Evolutionary conservation across 352 stramenopile genomes (phyloP).

Genomic region (Chrysophaeum taylorii): DNA sequence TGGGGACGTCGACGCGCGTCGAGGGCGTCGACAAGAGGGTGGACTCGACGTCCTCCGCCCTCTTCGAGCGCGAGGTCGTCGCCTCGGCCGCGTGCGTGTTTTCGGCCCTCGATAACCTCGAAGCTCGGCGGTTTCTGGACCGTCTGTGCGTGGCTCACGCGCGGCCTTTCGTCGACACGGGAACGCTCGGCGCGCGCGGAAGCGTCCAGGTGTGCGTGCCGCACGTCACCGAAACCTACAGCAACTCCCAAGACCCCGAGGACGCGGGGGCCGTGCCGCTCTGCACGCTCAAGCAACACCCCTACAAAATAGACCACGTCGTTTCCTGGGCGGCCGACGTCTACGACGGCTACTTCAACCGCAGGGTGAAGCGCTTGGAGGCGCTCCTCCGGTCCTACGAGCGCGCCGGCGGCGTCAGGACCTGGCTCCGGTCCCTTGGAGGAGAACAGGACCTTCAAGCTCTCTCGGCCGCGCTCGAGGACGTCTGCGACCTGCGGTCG

Average conservation of each 20-base stretch:
- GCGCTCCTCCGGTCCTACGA: neutral
- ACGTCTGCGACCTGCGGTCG: neutral
- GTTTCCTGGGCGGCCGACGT: conserved; percentile 77
- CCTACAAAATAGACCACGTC: conserved; percentile 83
- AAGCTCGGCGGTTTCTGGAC: conserved; percentile 96
- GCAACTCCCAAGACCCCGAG: conserved; percentile 83
- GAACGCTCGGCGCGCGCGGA: conserved; percentile 93
- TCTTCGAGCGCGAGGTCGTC: conserved; percentile 84
- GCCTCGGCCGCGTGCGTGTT: too few species aligned
- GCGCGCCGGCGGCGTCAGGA: neutral
- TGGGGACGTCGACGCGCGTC: neutral
- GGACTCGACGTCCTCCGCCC: conserved; percentile 40
- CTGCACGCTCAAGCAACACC: conserved; percentile 90
- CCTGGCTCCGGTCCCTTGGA: neutral
- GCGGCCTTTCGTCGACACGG: conserved; percentile 89
- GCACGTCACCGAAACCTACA: conserved; percentile 79
- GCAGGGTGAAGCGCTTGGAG: neutral
- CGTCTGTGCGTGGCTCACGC: conserved; percentile 84
- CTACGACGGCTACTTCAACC: conserved; percentile 39
- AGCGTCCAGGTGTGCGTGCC: conserved; percentile 81
- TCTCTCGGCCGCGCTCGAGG: neutral
- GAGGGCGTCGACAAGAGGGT: neutral
- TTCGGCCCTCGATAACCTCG: conserved; percentile 96
- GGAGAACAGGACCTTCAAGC: neutral
- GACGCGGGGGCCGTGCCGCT: conserved; percentile 75